Conservation (phyloP, 78 protist genomes). For the Planoprotostelium fungivorum region DNA sequence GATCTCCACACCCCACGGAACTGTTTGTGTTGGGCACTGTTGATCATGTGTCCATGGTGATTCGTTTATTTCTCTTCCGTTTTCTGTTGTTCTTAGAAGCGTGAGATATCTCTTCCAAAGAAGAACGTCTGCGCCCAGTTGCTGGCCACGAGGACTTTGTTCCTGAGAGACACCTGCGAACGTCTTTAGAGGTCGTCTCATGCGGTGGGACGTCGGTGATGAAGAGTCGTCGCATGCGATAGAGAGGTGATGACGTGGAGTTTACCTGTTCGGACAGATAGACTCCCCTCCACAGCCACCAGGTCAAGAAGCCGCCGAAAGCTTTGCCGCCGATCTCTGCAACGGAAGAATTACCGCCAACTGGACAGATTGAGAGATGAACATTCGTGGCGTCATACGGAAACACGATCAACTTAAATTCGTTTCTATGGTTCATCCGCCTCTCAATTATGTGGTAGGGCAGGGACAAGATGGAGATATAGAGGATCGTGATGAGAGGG, state of each 20-base stretch:
- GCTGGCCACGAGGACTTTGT: conserved; percentile 19
- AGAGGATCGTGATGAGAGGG: no score
- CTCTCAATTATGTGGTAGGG: no score
- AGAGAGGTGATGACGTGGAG: neutral
- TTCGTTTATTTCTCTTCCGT: no score
- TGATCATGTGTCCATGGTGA: no score
- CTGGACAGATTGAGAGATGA: neutral
- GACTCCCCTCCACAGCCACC: conserved; percentile 43
- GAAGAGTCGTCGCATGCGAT: neutral
- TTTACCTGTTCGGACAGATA: conserved; percentile 30
- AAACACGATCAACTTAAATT: neutral
- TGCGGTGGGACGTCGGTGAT: no score
- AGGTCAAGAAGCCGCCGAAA: conserved; percentile 33
- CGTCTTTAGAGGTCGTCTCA: no score
- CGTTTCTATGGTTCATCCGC: no score
- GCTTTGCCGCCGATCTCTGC: neutral
- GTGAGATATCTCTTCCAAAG: conserved; percentile 35
- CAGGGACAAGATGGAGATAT: no score
- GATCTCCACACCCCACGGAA: no score
- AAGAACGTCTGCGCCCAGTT: conserved; percentile 30
- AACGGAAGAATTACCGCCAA: neutral
- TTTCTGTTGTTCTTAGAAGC: no score
- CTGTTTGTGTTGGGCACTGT: no score
- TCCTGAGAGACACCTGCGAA: conserved; percentile 9
- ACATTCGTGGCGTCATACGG: neutral